Conservation (phyloP, 345 rosid species). For the Tarenaya hassleriana region DNA sequence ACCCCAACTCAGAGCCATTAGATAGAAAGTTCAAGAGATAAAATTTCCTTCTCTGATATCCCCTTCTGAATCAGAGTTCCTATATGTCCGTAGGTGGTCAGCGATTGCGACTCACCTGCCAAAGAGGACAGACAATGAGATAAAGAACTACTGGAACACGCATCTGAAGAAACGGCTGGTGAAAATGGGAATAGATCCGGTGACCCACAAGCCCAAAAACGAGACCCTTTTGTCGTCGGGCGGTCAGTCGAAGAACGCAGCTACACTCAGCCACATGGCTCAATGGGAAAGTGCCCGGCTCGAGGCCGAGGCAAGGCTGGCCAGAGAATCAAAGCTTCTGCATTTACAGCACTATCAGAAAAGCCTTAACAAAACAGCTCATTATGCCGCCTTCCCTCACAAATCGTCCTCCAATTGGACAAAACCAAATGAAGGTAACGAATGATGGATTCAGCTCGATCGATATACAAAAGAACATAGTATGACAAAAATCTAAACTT, state of each 20-base stretch:
- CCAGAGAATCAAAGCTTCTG: conserved; percentile 38
- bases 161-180: conserved; percentile 61
- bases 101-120: conserved; percentile 77
- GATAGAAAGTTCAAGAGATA: too few relatives aligned
- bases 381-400: conserved; percentile 12
- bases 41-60: too few relatives aligned
- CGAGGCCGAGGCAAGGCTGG: conserved; percentile 49
- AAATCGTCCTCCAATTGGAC: conserved; percentile 28
- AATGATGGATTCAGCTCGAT: neutral
- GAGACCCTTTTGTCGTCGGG: conserved; percentile 45
- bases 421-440: conserved; percentile 32
- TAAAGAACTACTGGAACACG: conserved; percentile 80
- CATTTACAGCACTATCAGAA: conserved; percentile 26
- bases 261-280: conserved; percentile 46
- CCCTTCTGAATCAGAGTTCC: too few relatives aligned
- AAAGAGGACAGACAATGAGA: conserved; percentile 71
- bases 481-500: too few relatives aligned
- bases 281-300: conserved; percentile 55
- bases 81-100: conserved; percentile 50
- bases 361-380: conserved; percentile 21
- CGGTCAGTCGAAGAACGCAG: conserved; percentile 58
- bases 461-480: too few relatives aligned
- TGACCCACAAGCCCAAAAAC: conserved; percentile 31
- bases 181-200: conserved; percentile 59
- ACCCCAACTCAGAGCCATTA: too few relatives aligned